Base-by-base conservation (phyloP, 352 stramenopile species). In the Hyaloperonospora brassicae region DNA sequence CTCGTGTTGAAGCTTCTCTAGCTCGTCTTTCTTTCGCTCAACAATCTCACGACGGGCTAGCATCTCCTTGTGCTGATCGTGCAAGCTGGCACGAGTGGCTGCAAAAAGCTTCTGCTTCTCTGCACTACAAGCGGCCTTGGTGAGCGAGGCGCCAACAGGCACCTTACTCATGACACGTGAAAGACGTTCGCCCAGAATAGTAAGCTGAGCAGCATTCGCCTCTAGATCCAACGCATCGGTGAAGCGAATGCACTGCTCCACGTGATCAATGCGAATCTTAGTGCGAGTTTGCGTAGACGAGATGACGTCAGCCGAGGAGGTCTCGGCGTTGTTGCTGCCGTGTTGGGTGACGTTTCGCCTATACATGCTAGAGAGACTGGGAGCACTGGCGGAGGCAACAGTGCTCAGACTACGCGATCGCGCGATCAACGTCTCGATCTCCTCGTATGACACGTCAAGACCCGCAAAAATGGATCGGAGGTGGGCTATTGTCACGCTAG, bases 11-110 rank as follows among this genome's bases (percentile, higher is more conserved):
- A 96, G 62, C 22, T 94, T 86, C 65, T 98, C 95, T 0, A 95
- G 76, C 62, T 98, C 93, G 68, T 98, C 95, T 71, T 99, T 99
- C 38, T 96, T 90, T 58, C 93, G 89, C 67, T 98, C 95, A 60
- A 99, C 98, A 39, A 97, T 72, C 46, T 93, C 81, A 43, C 96
- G 96, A 44, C 95, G 87, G 42, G 84, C 83, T 4, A 98, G 66
- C 53, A 95, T 89, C 25, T 76, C 69, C n/a, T 72, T 67, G 55
- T 97, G 91, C 53, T 97, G 87, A 23, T 67, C 46, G 31, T 79
- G 61, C 21, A 96, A 48, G 39, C 64, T 71, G 23, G 62, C 61
- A 44, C 87, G 83, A 24, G 96, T 84, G 13, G 76, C 49, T 25
- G 64, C 54, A 55, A 98, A 97, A 3, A 97, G 65, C 27, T 68